Conservation (phyloP, 2,329 filamentous ascomycete genomes). For the Phaeoacremonium minimum region DNA sequence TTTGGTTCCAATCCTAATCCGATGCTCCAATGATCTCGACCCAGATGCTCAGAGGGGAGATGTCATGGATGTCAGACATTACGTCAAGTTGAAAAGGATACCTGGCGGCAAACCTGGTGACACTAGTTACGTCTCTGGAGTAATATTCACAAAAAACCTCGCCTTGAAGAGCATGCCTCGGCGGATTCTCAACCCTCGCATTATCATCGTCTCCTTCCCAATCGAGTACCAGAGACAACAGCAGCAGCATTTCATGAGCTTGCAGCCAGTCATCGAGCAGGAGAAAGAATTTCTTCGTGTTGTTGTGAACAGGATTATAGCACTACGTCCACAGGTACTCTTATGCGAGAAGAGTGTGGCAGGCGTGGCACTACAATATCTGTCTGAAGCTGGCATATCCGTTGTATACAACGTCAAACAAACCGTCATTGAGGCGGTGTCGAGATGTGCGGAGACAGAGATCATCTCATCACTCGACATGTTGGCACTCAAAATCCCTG, state of each 20-base stretch:
- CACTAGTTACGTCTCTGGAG: constrained; percentile 92
- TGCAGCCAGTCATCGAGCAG: constrained; percentile 94
- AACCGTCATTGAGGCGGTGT: constrained; percentile 91
- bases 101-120: constrained; percentile 85
- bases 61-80: constrained; percentile 95
- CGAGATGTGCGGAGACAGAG: constrained; percentile 83
- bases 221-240: constrained; percentile 94
- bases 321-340: constrained; percentile 77
- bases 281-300: constrained; percentile 92
- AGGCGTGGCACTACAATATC: constrained; percentile 80
- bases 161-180: constrained; percentile 95
- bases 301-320: constrained; percentile 85
- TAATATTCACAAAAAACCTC: constrained; percentile 96
- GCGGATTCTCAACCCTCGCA: constrained; percentile 76
- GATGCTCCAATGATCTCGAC: constrained; percentile 90
- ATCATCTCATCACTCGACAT: constrained; percentile 96
- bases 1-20: constrained; percentile 82
- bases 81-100: constrained; percentile 96
- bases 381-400: constrained; percentile 84
- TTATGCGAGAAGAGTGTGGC: constrained; percentile 93
- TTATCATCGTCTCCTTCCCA: constrained; percentile 89
- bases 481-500: constrained; percentile 70
- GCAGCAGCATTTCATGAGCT: constrained; percentile 89
- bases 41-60: constrained; percentile 88
- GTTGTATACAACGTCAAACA: constrained; percentile 97